phyloP scores from a whole-genome alignment of 305 asterid species.

The Galium porrigens region DNA sequence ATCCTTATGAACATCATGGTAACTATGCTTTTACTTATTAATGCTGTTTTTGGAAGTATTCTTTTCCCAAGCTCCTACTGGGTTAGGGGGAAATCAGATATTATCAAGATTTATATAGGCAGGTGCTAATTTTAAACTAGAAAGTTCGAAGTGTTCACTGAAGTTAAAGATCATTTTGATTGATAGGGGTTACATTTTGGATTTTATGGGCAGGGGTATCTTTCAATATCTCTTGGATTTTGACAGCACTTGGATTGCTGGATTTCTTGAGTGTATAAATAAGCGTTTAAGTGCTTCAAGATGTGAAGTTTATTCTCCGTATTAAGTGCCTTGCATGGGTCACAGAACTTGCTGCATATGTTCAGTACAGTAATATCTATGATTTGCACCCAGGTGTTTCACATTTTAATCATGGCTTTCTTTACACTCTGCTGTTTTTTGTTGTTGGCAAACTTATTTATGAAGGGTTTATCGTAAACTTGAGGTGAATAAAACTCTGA shows the following conservation, averaged over 20 bases:
- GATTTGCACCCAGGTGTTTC: not conserved
- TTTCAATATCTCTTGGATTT: not conserved
- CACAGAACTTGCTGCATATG: not conserved
- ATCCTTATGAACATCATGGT: not conserved
- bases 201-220: not conserved
- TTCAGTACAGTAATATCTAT: not conserved
- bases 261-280: not conserved
- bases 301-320: not conserved
- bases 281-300: not conserved
- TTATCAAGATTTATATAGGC: not conserved
- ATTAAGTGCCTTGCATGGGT: not conserved
- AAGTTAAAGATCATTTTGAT: not conserved
- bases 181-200: not conserved
- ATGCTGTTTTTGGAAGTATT: not conserved
- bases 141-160: not conserved
- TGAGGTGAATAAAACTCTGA: not conserved
- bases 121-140: not conserved
- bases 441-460: not conserved
- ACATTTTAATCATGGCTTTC: not conserved
- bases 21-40: not conserved
- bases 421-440: not conserved
- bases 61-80: not conserved
- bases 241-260: not conserved
- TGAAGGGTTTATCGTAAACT: not conserved
- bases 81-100: not conserved